Evolutionary conservation across 1,139 yeast genomes (phyloP).

Genomic region (Arxiozyma slooffiae): DNA sequence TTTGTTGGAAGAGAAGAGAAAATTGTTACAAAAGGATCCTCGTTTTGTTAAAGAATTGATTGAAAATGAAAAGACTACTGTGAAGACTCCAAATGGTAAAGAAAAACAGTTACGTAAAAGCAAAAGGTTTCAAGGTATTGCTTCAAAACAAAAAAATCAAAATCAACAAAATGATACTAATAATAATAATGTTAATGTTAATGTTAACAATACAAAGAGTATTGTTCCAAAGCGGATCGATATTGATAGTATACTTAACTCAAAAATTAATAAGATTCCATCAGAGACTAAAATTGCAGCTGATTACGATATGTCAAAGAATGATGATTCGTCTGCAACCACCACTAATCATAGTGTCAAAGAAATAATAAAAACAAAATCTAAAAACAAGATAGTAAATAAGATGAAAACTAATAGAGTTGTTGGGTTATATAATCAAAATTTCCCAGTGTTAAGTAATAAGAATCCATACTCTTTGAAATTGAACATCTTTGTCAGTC

Average conservation of each 20-base stretch:
- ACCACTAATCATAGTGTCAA: background rate
- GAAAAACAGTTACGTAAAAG: slow-evolving; percentile 12
- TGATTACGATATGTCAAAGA: background rate
- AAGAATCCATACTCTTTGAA: slow-evolving; percentile 26
- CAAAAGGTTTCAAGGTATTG: slow-evolving; percentile 12
- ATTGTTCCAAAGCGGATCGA: background rate
- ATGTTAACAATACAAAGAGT: background rate
- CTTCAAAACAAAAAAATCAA: slow-evolving; percentile 1
- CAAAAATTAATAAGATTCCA: slow-evolving; percentile 1
- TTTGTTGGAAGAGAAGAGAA: background rate
- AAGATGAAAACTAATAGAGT: slow-evolving; percentile 9
- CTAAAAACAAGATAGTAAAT: background rate
- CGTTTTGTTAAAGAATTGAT: background rate
- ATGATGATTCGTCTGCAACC: background rate
- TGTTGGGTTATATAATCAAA: slow-evolving; percentile 22
- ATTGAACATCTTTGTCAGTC: slow-evolving; percentile 23
- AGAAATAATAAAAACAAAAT: background rate
- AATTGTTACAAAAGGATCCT: background rate
- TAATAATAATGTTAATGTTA: background rate
- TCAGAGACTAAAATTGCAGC: background rate
- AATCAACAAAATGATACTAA: background rate
- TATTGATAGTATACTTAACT: background rate
- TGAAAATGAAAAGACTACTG: background rate
- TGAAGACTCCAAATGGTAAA: background rate
- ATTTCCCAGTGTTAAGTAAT: slow-evolving; percentile 26